Conservation (phyloP, 768 basidiomycete genomes). For the Strobilomyces dryophilus region DNA sequence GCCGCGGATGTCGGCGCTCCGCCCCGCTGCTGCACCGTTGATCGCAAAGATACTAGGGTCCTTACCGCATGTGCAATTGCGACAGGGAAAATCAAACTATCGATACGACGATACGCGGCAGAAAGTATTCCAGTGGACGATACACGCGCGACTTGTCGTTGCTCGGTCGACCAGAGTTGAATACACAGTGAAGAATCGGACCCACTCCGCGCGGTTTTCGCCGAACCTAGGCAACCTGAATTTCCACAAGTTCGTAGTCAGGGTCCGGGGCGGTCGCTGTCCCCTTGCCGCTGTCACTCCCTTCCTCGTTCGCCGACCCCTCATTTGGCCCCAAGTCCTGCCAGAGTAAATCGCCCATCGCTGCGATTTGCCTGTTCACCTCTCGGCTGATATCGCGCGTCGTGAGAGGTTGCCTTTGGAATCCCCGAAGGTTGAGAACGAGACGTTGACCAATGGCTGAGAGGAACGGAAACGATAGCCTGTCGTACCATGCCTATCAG, state of each 20-base stretch:
- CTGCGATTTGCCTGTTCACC: constrained; percentile 16
- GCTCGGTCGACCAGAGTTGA: too few species aligned
- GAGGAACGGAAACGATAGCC: constrained; percentile 12
- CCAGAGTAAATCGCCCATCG: neutral
- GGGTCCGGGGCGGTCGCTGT: neutral
- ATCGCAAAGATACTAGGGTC: too few species aligned
- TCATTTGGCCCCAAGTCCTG: neutral
- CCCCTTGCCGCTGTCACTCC: neutral
- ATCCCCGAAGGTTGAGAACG: constrained; percentile 15
- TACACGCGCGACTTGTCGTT: too few species aligned
- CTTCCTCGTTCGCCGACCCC: neutral
- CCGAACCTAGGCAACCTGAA: neutral
- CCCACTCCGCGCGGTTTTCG: too few species aligned
- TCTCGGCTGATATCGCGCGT: constrained; percentile 13
- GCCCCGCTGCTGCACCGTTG: too few species aligned
- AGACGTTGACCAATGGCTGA: constrained; percentile 16
- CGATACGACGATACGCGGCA: too few species aligned
- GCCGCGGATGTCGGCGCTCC: too few species aligned
- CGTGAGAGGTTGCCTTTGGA: neutral
- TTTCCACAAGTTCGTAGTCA: neutral
- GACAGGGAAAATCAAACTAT: neutral
- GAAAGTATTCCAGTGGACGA: too few species aligned
- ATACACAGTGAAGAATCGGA: too few species aligned
- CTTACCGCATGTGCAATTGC: too few species aligned
- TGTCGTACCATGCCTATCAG: neutral